A percentile compares a stretch with the other conserved stretches of the same genome.
These are phyloP conservation scores for Saccharomycopsis fibuligera DNA, from an alignment of 805 yeast genomes.

Conservation along the genomic window DNA sequence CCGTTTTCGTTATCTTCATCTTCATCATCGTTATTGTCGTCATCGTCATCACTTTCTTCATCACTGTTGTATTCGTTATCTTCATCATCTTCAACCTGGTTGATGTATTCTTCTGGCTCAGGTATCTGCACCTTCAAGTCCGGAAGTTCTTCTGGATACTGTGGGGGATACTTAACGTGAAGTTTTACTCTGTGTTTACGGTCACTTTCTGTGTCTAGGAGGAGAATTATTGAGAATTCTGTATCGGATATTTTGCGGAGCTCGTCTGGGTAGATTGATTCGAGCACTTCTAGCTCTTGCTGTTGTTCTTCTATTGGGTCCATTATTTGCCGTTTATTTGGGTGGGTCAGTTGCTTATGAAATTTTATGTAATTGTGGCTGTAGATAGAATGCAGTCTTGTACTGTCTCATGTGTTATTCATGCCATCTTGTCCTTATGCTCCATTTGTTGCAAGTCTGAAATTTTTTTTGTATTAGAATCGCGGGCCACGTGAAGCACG, in stretches of 20 bases:
- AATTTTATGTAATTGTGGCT: no score
- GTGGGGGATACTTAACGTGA: slow-evolving; percentile 64
- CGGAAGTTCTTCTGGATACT: slow-evolving; percentile 80
- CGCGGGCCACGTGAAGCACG: neutral
- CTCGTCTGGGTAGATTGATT: slow-evolving; percentile 93
- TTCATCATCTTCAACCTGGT: slow-evolving; percentile 24
- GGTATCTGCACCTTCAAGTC: slow-evolving; percentile 36
- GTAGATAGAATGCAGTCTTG: no score
- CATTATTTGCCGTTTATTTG: slow-evolving; percentile 35
- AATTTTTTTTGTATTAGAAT: neutral
- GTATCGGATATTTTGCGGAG: slow-evolving; percentile 39
- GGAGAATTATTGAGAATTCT: slow-evolving; percentile 50
- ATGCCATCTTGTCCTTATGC: neutral
- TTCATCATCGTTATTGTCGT: slow-evolving; percentile 43
- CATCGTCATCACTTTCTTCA: slow-evolving; percentile 31
- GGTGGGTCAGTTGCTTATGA: no score
- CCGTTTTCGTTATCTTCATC: slow-evolving; percentile 35
- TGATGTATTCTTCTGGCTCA: slow-evolving; percentile 12
- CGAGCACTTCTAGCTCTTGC: slow-evolving; percentile 85
- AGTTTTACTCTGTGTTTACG: slow-evolving; percentile 50
- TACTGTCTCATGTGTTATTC: neutral
- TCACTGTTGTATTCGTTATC: slow-evolving; percentile 28
- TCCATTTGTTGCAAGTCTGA: neutral
- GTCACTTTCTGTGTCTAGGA: slow-evolving; percentile 61
- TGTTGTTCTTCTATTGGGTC: slow-evolving; percentile 75